phyloP scores from a whole-genome alignment of 257 asterid genomes.

The Solanum sejunctum region DNA sequence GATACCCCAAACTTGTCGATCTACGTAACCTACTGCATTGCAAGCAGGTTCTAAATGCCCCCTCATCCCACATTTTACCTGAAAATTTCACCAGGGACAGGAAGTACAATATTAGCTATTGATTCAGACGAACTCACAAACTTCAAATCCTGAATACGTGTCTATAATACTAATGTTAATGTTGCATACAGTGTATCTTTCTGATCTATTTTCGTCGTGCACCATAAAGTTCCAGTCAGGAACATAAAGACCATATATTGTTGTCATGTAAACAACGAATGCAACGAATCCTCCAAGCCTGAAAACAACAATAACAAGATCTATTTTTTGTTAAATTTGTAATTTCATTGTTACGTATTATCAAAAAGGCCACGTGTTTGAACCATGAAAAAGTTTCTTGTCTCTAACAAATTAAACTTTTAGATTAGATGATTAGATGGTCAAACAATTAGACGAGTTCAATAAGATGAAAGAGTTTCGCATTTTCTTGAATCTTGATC shows the following conservation, averaged over 20 bases:
- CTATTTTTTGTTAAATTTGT: background rate
- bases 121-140: background rate
- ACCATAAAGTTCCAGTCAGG: constrained; percentile 70
- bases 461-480: background rate
- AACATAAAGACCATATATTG: constrained; percentile 50
- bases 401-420: background rate
- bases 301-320: background rate
- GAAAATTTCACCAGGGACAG: background rate
- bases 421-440: background rate
- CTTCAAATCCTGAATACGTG: background rate
- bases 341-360: background rate
- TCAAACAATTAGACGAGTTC: background rate
- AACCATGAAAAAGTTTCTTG: background rate
- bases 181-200: constrained; percentile 33
- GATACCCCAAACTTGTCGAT: constrained; percentile 79
- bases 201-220: constrained; percentile 1
- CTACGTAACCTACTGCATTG: constrained; percentile 86
- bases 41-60: constrained; percentile 91
- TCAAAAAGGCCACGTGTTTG: background rate
- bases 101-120: background rate
- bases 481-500: background rate
- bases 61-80: constrained; percentile 95
- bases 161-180: background rate
- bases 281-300: constrained; percentile 72
- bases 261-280: constrained; percentile 50